Evolutionary conservation across 78 protist species (phyloP).

Genomic region (Cyanophora paradoxa): DNA sequence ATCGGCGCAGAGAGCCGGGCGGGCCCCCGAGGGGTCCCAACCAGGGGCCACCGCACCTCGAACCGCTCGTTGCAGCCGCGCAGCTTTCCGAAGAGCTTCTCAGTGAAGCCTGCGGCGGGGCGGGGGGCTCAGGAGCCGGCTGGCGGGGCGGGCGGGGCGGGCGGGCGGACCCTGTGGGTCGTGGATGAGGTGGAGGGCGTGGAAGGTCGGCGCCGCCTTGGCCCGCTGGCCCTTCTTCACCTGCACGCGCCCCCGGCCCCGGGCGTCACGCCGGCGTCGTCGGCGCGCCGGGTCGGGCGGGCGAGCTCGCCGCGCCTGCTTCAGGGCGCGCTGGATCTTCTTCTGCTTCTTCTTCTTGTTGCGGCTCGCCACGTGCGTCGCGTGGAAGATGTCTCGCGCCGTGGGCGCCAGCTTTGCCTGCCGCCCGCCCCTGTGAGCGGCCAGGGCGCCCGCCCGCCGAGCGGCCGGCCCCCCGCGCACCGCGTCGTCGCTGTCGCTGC

Average conservation of each 20-base stretch:
- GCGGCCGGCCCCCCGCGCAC: conserved; percentile 6
- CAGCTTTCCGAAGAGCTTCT: conserved; percentile 52
- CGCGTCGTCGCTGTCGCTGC: conserved; percentile 15
- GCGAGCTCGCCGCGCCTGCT: not conserved
- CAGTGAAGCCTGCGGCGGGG: too few relatives aligned
- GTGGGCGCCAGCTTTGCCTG: not conserved
- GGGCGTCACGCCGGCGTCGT: not conserved
- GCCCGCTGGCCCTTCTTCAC: not conserved
- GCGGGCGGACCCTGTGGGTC: conserved; percentile 89
- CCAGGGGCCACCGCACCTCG: too few relatives aligned
- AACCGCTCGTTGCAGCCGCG: conserved; percentile 38
- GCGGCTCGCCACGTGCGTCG: not conserved
- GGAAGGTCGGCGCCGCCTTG: conserved; percentile 17
- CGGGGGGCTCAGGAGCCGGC: too few relatives aligned
- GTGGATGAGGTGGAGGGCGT: conserved; percentile 67
- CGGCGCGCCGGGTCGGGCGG: not conserved
- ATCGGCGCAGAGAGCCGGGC: too few relatives aligned
- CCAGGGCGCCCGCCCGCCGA: not conserved
- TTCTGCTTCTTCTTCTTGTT: conserved; percentile 26
- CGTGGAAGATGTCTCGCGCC: too few relatives aligned
- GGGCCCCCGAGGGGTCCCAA: too few relatives aligned
- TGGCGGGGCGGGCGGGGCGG: not conserved
- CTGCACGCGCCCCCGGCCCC: not conserved
- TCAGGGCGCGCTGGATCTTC: not conserved
- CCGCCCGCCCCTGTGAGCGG: not conserved